A percentile compares a stretch with the other conserved stretches of the same genome.
These are phyloP conservation scores for Pyrus hybrid DNA, from an alignment of 331 rosid species.

Conservation along the genomic window DNA sequence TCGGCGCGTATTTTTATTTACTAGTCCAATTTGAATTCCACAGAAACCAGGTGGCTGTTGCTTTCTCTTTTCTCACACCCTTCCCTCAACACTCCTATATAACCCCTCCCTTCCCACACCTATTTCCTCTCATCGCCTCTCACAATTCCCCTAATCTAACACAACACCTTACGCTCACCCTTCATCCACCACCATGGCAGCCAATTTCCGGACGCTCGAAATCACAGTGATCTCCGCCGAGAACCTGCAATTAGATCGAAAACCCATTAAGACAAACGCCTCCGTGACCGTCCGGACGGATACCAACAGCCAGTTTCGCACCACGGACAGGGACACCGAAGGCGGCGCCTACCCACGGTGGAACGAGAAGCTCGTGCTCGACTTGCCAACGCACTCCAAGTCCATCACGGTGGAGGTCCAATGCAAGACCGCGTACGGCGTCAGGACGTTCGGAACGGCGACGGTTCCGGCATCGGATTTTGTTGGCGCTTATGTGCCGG, in stretches of 20 bases:
- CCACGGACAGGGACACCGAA: conserved; percentile 15
- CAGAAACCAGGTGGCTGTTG: neutral
- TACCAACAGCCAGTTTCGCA: neutral
- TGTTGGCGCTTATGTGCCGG: conserved; percentile 25
- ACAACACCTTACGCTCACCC: neutral
- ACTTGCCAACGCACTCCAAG: conserved; percentile 18
- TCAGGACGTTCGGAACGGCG: conserved; percentile 38
- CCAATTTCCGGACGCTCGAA: conserved; percentile 14
- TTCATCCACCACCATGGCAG: neutral
- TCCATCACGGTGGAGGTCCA: conserved; percentile 40
- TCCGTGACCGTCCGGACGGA: conserved; percentile 21
- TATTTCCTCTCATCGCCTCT: neutral
- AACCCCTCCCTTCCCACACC: neutral
- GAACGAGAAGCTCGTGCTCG: conserved; percentile 21
- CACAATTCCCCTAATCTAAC: too few relatives aligned
- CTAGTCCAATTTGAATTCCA: neutral
- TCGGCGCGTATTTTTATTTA: neutral
- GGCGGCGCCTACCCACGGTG: conserved; percentile 31
- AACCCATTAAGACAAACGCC: conserved; percentile 21
- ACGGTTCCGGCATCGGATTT: conserved; percentile 48
- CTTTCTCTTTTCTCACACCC: neutral
- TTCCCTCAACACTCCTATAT: too few relatives aligned
- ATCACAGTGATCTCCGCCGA: conserved; percentile 34
- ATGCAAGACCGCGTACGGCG: conserved; percentile 22
- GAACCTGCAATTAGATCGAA: conserved; percentile 13